Conservation (phyloP, 306 rosid genomes). For the Citrullus mucosospermus region DNA sequence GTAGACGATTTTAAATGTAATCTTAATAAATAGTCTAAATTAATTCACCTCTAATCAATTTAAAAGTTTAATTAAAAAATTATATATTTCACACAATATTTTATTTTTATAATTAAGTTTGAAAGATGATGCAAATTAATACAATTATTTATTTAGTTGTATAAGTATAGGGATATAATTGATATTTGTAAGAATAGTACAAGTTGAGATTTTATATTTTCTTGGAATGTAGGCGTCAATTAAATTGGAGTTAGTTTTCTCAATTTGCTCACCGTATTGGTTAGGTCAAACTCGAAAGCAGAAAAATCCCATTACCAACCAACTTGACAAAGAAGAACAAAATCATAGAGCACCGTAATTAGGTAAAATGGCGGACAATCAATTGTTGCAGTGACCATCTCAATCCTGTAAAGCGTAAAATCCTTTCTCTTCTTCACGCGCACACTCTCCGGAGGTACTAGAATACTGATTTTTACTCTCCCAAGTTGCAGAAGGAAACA, state of each 20-base stretch:
- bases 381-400: background rate
- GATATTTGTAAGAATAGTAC: too few relatives aligned
- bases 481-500: background rate
- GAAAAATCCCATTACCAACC: background rate
- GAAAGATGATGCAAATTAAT: too few relatives aligned
- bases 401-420: background rate
- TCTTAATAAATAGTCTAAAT: too few relatives aligned
- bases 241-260: background rate
- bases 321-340: background rate
- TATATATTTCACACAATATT: too few relatives aligned
- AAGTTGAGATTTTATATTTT: too few relatives aligned
- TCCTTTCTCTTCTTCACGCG: background rate
- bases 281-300: background rate
- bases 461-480: background rate
- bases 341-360: background rate
- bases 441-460: background rate
- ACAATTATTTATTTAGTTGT: too few relatives aligned
- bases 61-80: too few relatives aligned
- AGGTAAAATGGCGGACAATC: background rate
- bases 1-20: too few relatives aligned
- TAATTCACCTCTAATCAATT: too few relatives aligned
- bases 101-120: too few relatives aligned
- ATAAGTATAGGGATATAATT: too few relatives aligned
- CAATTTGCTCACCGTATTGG: background rate
- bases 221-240: too few relatives aligned